Evolutionary conservation across 176 grass and related monocot species (phyloP).

Genomic region (Secale cereale): DNA sequence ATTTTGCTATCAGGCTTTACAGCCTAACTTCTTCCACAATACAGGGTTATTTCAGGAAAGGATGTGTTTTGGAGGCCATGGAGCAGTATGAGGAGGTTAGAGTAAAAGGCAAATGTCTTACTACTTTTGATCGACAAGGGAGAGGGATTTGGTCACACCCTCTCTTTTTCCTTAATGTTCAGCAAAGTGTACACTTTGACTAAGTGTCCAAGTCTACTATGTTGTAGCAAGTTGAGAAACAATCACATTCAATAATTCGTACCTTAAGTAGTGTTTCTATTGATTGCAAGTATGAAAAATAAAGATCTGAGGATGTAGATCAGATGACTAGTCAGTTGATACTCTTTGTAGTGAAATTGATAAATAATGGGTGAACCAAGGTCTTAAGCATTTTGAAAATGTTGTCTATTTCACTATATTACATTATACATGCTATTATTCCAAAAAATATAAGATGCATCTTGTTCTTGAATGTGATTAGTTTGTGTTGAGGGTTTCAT

Average conservation of each 20-base stretch:
- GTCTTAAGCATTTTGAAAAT: not conserved
- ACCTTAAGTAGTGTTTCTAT: not conserved
- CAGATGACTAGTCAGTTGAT: constrained; percentile 18
- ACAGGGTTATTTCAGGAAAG: constrained; percentile 96
- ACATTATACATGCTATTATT: not conserved
- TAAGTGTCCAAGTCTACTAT: not conserved
- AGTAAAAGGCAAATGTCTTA: not conserved
- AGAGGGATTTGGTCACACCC: not conserved
- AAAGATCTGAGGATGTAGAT: constrained; percentile 1
- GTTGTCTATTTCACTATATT: not conserved
- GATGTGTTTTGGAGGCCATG: constrained; percentile 90
- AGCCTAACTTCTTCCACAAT: constrained; percentile 42
- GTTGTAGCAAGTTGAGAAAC: constrained; percentile 3
- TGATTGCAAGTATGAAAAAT: not conserved
- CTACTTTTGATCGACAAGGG: not conserved
- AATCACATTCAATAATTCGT: not conserved
- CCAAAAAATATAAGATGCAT: not conserved
- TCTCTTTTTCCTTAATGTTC: not conserved
- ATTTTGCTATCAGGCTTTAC: constrained; percentile 27
- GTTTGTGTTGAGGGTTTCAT: not conserved
- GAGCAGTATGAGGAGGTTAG: constrained; percentile 91
- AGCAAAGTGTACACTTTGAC: not conserved
- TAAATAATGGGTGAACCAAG: constrained; percentile 3
- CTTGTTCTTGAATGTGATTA: not conserved
- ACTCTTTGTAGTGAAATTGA: not conserved